Evolutionary conservation across 129 eudicot genomes (phyloP), one percentile per base, ranked within the genome.

Genomic region (Artemisia tridentata): DNA sequence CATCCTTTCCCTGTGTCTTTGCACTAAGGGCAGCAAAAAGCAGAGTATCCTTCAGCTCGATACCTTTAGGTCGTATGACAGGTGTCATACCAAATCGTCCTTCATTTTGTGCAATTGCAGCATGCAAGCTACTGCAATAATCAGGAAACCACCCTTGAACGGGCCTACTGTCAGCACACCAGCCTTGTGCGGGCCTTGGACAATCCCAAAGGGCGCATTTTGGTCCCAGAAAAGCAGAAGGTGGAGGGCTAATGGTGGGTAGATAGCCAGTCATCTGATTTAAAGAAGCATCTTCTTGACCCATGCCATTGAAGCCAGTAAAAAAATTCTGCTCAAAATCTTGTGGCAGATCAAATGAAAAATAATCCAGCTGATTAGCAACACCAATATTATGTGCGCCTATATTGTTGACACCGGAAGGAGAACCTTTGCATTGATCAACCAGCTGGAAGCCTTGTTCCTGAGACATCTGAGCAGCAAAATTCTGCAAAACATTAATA

Each of bases 171-270:
- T 93, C 98, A 63, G 82, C 80, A 55, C 86, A 84, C 86, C 88
- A 88, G 7, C 86, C 87, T 74, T 84, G 92, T 17, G 81, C 77
- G 19, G 99, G 99, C 71, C 99, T 74, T 2, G 93, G 85, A 73
- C 99, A 93, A 77, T 93, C 99, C 99, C 99, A 93, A 45, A 93
- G 99, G 17, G 99, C 97, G 75, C 99, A 93, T 73, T 89, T 93
- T 70, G 97, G 96, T 10, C 99, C 99, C 72, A 93, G 78, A 74
- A 87, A 93, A 71, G 99, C 99, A 73, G 90, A 81, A 61, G 97
- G 99, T 4, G 99, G 97, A 19, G 93, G 98, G 65, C 83, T 72
- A 45, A 89, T 66, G 21, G 80, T 86, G 48, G 89, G 95, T 48
- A 86, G 69, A 79, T 81, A 84, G 25, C 82, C 77, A 12, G 83